Base-by-base conservation (phyloP, 805 yeast genomes). In the Candida tammaniensis region DNA sequence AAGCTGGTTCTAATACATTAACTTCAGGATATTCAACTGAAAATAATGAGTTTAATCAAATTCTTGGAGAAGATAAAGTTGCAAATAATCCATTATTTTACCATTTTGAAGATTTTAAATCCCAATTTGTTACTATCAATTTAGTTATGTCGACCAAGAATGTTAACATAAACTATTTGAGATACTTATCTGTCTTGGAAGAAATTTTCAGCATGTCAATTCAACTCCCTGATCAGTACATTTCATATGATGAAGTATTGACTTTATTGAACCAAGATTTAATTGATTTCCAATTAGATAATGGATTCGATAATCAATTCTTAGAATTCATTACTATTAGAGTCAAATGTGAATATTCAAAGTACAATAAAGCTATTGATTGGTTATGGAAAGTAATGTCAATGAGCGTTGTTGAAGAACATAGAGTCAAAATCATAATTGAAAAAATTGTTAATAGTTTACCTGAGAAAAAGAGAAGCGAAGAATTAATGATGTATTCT, bases 201-300 rank as follows among this genome's bases (percentile, higher is more conserved):
- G 85, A 81, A 30, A 55, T 89, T 7, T 84, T 86, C 49, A 65
- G 86, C 0, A 64, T 86, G 52, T 93, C 97, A 2, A 68, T 91
- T 59, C 63, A 64, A 29, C 62, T 74, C 8, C 82, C 76, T 1
- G 74, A 77, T 48, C 52, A 69, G 3, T 54, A 68, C 11, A 62
- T 80, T 14, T 74, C 85, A 1, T 85, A 72, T 51, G 94, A 88
- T 36, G 74, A 80, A 28, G 96, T 88, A n/a, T 80, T 87, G 6
- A 67, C 82, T 13, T 70, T 73, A 17, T 55, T 88, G 26, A 84
- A 86, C 49, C 70, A 78, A 19, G 97, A 89, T 45, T 76, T 93
- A 6, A 64, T 89, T 16, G 76, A 74, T 21, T 69, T 75, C 28
- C 62, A 64, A 10, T 64, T 86, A 16, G 69, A 73, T 20, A 70